Percentiles rank a stretch among this genome's conserved stretches.
These are phyloP conservation scores for Millerozyma acaciae DNA, from an alignment of 805 yeast genomes.

Conservation along the genomic window DNA sequence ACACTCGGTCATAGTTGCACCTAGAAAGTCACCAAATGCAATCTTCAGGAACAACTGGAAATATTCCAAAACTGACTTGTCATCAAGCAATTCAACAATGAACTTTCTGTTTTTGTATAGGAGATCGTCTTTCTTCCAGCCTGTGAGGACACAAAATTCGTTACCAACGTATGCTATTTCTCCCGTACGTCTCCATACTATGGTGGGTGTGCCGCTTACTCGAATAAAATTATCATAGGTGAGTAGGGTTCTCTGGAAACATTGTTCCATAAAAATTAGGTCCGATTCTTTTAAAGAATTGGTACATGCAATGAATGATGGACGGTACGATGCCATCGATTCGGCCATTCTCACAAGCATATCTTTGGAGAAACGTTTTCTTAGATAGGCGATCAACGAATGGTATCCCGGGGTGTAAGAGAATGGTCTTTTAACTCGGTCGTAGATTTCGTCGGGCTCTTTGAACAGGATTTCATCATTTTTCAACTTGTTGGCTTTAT, in stretches of 20 bases:
- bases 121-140: slow-evolving; percentile 76
- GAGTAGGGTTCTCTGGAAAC: slow-evolving; percentile 85
- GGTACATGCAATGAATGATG: slow-evolving; percentile 89
- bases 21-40: slow-evolving; percentile 87
- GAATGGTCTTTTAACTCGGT: slow-evolving; percentile 69
- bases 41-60: slow-evolving; percentile 79
- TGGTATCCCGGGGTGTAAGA: slow-evolving; percentile 91
- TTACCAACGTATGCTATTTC: slow-evolving; percentile 94
- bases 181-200: slow-evolving; percentile 94
- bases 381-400: slow-evolving; percentile 67
- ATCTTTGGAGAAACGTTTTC: slow-evolving; percentile 62
- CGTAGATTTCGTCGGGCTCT: slow-evolving; percentile 79
- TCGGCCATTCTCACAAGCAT: slow-evolving; percentile 79
- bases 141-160: slow-evolving; percentile 86
- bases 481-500: slow-evolving; percentile 13
- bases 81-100: slow-evolving; percentile 82
- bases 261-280: slow-evolving; percentile 91
- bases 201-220: slow-evolving; percentile 88
- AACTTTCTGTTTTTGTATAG: slow-evolving; percentile 61
- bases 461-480: slow-evolving; percentile 26
- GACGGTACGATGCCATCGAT: slow-evolving; percentile 85
- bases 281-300: slow-evolving; percentile 87
- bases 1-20: slow-evolving; percentile 83
- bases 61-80: slow-evolving; percentile 79
- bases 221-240: slow-evolving; percentile 85